Conservation (phyloP, 169 alveolate species). For the Besnoitia besnoiti region DNA sequence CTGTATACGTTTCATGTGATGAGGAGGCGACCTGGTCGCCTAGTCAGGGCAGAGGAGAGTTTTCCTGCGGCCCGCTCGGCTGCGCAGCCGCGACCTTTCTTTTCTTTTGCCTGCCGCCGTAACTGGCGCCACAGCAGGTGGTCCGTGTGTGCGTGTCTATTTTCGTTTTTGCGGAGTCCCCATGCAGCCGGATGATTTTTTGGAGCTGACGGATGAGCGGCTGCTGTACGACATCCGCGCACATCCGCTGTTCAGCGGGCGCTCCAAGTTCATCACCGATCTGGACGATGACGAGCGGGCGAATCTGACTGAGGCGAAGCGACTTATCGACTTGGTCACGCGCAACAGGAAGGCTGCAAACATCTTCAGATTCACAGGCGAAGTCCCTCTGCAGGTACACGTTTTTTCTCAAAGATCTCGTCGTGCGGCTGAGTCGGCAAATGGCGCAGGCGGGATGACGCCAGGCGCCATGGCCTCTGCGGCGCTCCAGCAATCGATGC, state of each 20-base stretch:
- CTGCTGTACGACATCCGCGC: conserved; percentile 13
- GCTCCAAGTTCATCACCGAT: conserved; percentile 2
- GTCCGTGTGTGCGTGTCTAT: not conserved
- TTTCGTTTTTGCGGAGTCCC: not conserved
- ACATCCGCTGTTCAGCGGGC: conserved; percentile 9
- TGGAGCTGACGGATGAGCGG: conserved; percentile 24
- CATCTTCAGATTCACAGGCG: conserved; percentile 26
- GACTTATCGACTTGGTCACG: conserved; percentile 19
- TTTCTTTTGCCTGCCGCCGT: not conserved
- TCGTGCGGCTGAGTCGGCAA: no score
- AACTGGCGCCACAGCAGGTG: not conserved
- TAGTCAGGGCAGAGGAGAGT: no score
- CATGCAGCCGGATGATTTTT: conserved; percentile 24
- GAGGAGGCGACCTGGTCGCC: no score
- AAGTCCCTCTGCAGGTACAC: conserved; percentile 22
- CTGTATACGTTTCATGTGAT: no score
- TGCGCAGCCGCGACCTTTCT: not conserved
- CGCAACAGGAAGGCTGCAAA: not conserved
- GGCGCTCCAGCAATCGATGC: no score
- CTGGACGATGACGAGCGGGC: conserved; percentile 17
- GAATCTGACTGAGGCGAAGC: conserved; percentile 23
- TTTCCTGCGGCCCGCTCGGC: no score
- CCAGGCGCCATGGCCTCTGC: no score
- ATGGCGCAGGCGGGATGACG: no score
- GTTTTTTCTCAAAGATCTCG: not conserved